Percentiles rank a stretch among this genome's conserved stretches.
Evolutionary conservation across 202 grass and related monocot genomes (phyloP).

Genomic region (Digitaria exilis): DNA sequence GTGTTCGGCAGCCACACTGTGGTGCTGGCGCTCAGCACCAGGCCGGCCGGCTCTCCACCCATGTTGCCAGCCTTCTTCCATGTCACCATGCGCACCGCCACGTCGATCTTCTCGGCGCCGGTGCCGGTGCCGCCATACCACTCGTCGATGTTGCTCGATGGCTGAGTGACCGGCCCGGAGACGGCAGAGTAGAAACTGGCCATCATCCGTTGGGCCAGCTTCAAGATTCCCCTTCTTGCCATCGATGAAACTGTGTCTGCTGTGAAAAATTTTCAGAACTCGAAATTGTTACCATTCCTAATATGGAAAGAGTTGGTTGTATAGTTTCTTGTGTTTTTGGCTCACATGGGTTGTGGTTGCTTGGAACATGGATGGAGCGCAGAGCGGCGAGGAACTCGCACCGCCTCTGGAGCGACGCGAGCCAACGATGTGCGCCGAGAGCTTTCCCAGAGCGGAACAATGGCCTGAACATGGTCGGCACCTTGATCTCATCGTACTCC

Average conservation of each 20-base stretch:
- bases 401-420: constrained; percentile 45
- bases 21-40: constrained; percentile 45
- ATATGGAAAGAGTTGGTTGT: neutral
- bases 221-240: constrained; percentile 46
- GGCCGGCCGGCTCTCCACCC: constrained; percentile 34
- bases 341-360: neutral
- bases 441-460: constrained; percentile 52
- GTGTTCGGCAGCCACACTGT: constrained; percentile 53
- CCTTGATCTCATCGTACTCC: constrained; percentile 50
- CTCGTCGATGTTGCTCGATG: constrained; percentile 21
- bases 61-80: neutral
- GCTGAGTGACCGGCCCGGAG: constrained; percentile 27
- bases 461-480: constrained; percentile 49
- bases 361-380: constrained; percentile 1
- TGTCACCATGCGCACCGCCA: constrained; percentile 47
- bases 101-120: neutral
- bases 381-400: constrained; percentile 41
- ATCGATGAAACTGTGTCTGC: constrained; percentile 6
- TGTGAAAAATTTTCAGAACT: neutral
- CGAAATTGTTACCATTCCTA: neutral
- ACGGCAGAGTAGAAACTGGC: constrained; percentile 43
- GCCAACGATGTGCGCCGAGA: constrained; percentile 55
- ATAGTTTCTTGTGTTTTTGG: neutral
- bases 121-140: neutral
- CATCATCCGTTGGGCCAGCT: constrained; percentile 59